Evolutionary conservation across 345 rosid genomes (phyloP), one percentile per base, ranked within the genome.

Genomic region (Brassica cretica): DNA sequence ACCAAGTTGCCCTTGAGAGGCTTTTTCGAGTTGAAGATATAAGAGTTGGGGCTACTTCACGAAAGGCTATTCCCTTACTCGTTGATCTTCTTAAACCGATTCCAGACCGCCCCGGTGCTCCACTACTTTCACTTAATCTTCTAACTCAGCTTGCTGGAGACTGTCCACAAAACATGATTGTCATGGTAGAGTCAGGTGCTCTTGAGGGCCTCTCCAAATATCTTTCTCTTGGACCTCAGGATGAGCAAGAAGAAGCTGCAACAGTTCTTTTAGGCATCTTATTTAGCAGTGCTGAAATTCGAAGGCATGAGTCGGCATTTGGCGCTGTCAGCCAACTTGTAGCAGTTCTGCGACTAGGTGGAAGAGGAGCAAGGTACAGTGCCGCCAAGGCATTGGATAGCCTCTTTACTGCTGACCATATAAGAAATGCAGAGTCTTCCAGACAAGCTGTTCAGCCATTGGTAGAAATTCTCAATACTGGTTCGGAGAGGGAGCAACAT

Each of bases 71-170:
- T 76, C 99, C 99, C 58, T 91, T 90, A 49, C 95, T 96, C 64
- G 99, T 96, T 75, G 99, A 96, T 81, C 89, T 96, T 70, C 97
- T 96, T 64, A 96, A 96, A 75, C 99, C 99, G 59, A 96, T 96
- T 85, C 99, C 99, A 58, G 99, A 91, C 84, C 98, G 98, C 44
- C 99, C 99, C 5, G 94, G 98, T 70, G 99, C 99, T 76, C 99
- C 99, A 62, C 87, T 86, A 80, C 93, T 96, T 66, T 88, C 98
- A 64, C 89, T 96, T 55, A 90, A 93, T 56, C 87, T 91, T 85
- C 85, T 96, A 84, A 96, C 88, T 74, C 97, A 89, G 85, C 97
- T 96, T 83, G 96, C 97, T 64, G 91, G 87, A 77, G 99, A 93
- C 76, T 90, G 95, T 78, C 88, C 91, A 18, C 84, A 97, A 27